Evolutionary conservation across 768 basidiomycete species (phyloP), one percentile per base, ranked within the genome.

Genomic region (Chalciporus sphaerocephalus): DNA sequence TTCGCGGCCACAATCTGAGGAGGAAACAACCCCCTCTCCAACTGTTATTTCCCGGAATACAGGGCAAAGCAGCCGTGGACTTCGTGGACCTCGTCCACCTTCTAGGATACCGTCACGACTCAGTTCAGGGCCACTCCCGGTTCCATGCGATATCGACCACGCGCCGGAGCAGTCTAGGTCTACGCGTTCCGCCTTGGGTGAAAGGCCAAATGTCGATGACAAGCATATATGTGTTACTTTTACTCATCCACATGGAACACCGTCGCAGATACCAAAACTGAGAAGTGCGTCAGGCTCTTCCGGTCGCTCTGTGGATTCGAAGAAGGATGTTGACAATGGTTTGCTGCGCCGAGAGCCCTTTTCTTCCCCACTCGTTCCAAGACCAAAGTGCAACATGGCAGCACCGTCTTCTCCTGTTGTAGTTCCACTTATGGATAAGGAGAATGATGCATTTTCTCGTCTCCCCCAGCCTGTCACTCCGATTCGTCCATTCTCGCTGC

Each of bases 401-500:
- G 38, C 32, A 12, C 24, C 41, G n/a, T 46, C 37, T 27, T 22
- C 22, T 20, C 12, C 27, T 4, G 12, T 13, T 15, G 21, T 21
- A 13, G 21, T 24, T 15, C n/a, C 18, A 27, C 24, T 22, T 11
- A 28, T 18, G 17, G 44, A 53, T 40, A 64, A 56, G 44, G 65
- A 61, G 48, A 64, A 59, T 28, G 51, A 60, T 1, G 34, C 6
- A 3, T 40, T 21, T 11, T 61, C 59, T 4, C 64, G 59, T n/a
- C 64, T 66, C n/a, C 65, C 67, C 13, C 72, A 68, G 28, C 65
- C 39, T 39, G 56, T 68, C 37, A 75, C 78, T 35, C 82, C 79
- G 40, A 42, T 57, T 16, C 72, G 69, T 37, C 69, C 72, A 9
- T 75, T 76, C 6, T 59, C 62, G 22, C 67, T 68, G 11, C 71